These are phyloP conservation scores for Tylopilus sp. DNA, from an alignment of 1,284 basidiomycete genomes.

Conservation along the genomic window DNA sequence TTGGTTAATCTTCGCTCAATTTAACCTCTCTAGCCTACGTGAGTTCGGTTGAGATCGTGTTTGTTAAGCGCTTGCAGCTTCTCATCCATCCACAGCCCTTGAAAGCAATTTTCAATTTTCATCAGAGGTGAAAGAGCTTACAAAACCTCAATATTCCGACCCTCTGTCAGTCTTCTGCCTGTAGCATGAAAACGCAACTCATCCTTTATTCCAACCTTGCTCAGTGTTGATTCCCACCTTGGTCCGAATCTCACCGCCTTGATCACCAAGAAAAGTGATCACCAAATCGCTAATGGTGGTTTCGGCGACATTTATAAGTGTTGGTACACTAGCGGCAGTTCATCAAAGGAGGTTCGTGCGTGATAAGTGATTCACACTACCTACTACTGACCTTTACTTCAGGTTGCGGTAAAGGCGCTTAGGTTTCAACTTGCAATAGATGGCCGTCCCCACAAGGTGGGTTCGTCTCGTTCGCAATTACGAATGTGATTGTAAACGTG, in stretches of 20 bases:
- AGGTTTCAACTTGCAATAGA: not conserved
- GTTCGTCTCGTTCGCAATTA: too few relatives aligned
- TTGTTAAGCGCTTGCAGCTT: too few relatives aligned
- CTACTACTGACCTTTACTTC: not conserved
- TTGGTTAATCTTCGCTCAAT: too few relatives aligned
- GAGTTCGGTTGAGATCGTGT: too few relatives aligned
- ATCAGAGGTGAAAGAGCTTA: too few relatives aligned
- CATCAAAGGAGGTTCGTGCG: not conserved
- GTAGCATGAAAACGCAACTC: rapidly evolving
- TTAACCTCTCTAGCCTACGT: too few relatives aligned
- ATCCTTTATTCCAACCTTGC: not conserved
- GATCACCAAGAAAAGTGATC: not conserved
- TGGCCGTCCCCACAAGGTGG: not conserved
- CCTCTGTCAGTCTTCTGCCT: too few relatives aligned
- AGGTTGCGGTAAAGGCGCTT: conserved; percentile 3
- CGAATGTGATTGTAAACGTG: not conserved
- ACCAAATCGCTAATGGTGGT: not conserved
- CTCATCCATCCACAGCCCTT: too few relatives aligned
- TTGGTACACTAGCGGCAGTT: not conserved
- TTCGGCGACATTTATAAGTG: not conserved
- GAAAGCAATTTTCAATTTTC: too few relatives aligned
- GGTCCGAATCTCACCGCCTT: not conserved
- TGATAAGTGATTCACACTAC: not conserved
- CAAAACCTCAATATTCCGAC: too few relatives aligned
- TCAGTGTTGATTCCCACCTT: not conserved